These are phyloP conservation scores for Exophiala viscosa DNA, from an alignment of 2,329 filamentous ascomycete species.

Conservation along the genomic window DNA sequence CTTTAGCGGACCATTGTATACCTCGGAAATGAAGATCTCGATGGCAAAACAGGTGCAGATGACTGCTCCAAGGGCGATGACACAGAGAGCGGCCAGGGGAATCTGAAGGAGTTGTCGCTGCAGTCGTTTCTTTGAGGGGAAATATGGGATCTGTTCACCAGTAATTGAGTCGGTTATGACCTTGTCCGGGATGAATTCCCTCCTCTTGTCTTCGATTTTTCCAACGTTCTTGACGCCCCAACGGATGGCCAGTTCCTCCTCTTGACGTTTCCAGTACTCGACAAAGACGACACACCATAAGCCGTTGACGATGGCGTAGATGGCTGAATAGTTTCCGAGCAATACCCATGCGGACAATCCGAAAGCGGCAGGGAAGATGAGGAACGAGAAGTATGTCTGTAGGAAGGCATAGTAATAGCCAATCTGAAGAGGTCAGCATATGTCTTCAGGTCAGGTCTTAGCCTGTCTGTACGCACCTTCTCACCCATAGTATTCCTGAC, in stretches of 20 bases:
- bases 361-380: constrained; percentile 75
- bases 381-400: constrained; percentile 82
- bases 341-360: constrained; percentile 75
- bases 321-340: constrained; percentile 76
- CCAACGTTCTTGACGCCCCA: constrained; percentile 88
- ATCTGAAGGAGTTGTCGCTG: constrained; percentile 74
- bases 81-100: constrained; percentile 75
- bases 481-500: constrained; percentile 77
- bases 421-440: constrained; percentile 48
- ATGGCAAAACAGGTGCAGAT: constrained; percentile 86
- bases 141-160: constrained; percentile 71
- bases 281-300: constrained; percentile 89
- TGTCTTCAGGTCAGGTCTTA: neutral
- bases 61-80: constrained; percentile 69
- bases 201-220: constrained; percentile 70
- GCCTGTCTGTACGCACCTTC: constrained; percentile 41
- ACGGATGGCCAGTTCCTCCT: constrained; percentile 76
- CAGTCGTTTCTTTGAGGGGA: constrained; percentile 71
- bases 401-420: constrained; percentile 96
- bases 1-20: constrained; percentile 87
- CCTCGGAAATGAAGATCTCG: constrained; percentile 92
- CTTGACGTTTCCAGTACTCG: constrained; percentile 94
- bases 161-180: constrained; percentile 73
- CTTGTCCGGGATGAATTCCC: constrained; percentile 77
- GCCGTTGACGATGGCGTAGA: constrained; percentile 73